phyloP scores from a whole-genome alignment of 2,329 filamentous ascomycete species.

The Orbilia ellipsospora region DNA sequence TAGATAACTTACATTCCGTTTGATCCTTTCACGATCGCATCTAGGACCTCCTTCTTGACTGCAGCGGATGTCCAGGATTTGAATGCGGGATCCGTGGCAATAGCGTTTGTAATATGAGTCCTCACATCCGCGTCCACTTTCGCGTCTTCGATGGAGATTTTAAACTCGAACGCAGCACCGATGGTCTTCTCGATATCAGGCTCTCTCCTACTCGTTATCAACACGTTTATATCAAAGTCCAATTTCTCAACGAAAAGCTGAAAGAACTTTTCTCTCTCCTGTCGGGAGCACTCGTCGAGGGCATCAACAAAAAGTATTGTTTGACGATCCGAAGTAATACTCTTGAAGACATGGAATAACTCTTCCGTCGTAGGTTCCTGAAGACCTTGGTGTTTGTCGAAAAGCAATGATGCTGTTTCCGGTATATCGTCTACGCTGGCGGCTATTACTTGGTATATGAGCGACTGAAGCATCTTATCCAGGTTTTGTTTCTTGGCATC shows the following conservation, averaged over 20 bases:
- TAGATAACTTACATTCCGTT: constrained; percentile 35
- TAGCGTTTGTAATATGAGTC: constrained; percentile 14
- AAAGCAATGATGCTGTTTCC: constrained; percentile 18
- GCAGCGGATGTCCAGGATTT: constrained; percentile 20
- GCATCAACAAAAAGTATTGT: constrained; percentile 23
- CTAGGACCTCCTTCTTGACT: constrained; percentile 32
- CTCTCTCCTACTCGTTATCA: constrained; percentile 39
- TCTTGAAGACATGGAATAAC: constrained; percentile 14
- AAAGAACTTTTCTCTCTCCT: constrained; percentile 28
- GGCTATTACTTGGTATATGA: constrained; percentile 30
- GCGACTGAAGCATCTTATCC: constrained; percentile 23
- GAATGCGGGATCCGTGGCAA: constrained; percentile 25
- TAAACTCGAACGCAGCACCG: neutral
- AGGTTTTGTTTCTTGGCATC: constrained; percentile 31
- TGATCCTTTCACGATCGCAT: constrained; percentile 32
- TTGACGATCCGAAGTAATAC: neutral
- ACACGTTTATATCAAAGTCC: neutral
- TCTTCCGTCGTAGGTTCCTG: constrained; percentile 30
- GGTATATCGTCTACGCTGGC: neutral
- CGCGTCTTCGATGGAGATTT: constrained; percentile 27
- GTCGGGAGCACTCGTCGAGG: constrained; percentile 34
- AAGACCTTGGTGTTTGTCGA: constrained; percentile 28
- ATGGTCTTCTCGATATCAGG: constrained; percentile 31
- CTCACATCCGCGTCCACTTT: constrained; percentile 33
- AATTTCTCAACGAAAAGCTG: constrained; percentile 6